phyloP scores from a whole-genome alignment of 805 yeast species.

The Metschnikowia koreensis region DNA sequence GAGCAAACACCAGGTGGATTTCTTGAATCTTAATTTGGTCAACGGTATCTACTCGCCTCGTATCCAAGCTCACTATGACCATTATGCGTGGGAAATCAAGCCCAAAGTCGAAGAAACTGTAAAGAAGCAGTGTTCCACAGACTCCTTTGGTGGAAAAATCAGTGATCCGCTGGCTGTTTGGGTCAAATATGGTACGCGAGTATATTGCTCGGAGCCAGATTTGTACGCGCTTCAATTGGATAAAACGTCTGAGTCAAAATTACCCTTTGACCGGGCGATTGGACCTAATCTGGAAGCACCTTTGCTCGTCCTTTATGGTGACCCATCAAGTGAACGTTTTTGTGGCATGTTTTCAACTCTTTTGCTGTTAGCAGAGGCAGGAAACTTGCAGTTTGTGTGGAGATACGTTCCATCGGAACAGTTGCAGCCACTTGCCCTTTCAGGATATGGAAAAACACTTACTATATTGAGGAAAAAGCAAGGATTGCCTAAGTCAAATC shows the following conservation, averaged over 20 bases:
- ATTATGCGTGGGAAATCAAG: slow-evolving; percentile 40
- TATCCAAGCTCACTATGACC: slow-evolving; percentile 60
- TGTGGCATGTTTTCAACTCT: slow-evolving; percentile 57
- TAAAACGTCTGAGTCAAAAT: slow-evolving; percentile 15
- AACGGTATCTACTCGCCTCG: slow-evolving; percentile 56
- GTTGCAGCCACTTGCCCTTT: slow-evolving; percentile 18
- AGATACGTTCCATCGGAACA: slow-evolving; percentile 57
- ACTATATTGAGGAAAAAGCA: slow-evolving; percentile 7
- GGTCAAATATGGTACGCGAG: slow-evolving; percentile 49
- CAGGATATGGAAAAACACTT: slow-evolving; percentile 60
- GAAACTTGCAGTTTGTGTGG: slow-evolving; percentile 72
- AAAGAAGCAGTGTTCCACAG: slow-evolving; percentile 25
- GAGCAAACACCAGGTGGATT: slow-evolving; percentile 8
- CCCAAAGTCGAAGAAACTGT: slow-evolving; percentile 23
- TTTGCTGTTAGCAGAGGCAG: slow-evolving; percentile 55
- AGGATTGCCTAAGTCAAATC: background rate
- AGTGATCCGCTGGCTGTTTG: slow-evolving; percentile 38
- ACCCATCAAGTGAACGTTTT: slow-evolving; percentile 50
- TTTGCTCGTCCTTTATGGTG: slow-evolving; percentile 64
- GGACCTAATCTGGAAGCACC: slow-evolving; percentile 53
- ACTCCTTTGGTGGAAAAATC: slow-evolving; percentile 32
- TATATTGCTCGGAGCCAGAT: slow-evolving; percentile 67
- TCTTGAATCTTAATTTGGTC: slow-evolving; percentile 45
- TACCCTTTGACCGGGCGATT: slow-evolving; percentile 62
- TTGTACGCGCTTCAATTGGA: slow-evolving; percentile 72